Conservation (phyloP, 1,139 yeast species). For the Komagataea norvegica region DNA sequence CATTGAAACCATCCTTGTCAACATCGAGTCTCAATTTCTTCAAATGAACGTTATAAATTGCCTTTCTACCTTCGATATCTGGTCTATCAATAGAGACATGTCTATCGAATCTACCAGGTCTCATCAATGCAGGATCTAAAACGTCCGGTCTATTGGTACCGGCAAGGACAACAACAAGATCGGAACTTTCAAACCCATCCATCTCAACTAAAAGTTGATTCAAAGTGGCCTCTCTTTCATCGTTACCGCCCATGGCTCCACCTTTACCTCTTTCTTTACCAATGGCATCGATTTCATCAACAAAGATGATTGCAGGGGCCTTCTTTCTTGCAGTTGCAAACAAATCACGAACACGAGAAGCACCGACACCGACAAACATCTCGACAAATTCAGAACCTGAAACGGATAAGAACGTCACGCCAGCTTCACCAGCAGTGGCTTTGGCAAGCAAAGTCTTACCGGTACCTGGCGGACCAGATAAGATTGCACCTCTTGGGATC, state of each 20-base stretch:
- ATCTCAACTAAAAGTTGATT: constrained; percentile 94
- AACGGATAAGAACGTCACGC: constrained; percentile 91
- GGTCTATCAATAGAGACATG: constrained; percentile 90
- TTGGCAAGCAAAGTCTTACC: constrained; percentile 97
- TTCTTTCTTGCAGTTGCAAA: constrained; percentile 88
- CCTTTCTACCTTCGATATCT: constrained; percentile 89
- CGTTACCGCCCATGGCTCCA: constrained; percentile 71
- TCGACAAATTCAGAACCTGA: constrained; percentile 98
- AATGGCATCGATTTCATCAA: constrained; percentile 97
- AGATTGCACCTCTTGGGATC: constrained; percentile 95
- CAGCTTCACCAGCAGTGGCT: constrained; percentile 99
- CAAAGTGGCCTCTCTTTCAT: constrained; percentile 93
- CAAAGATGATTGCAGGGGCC: constrained; percentile 91
- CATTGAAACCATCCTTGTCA: constrained; percentile 29
- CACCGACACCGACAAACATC: constrained; percentile 99
- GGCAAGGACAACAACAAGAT: constrained; percentile 93
- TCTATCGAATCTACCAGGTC: constrained; percentile 97
- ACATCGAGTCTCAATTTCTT: constrained; percentile 53
- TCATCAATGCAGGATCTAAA: constrained; percentile 82
- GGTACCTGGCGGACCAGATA: constrained; percentile 99
- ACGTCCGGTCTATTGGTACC: constrained; percentile 97
- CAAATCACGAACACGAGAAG: constrained; percentile 92
- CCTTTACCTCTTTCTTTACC: constrained; percentile 91
- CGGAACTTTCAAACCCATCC: constrained; percentile 91
- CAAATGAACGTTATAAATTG: constrained; percentile 83